Evolutionary conservation across 2,329 filamentous ascomycete genomes (phyloP).

Genomic region (Alternaria longipes): DNA sequence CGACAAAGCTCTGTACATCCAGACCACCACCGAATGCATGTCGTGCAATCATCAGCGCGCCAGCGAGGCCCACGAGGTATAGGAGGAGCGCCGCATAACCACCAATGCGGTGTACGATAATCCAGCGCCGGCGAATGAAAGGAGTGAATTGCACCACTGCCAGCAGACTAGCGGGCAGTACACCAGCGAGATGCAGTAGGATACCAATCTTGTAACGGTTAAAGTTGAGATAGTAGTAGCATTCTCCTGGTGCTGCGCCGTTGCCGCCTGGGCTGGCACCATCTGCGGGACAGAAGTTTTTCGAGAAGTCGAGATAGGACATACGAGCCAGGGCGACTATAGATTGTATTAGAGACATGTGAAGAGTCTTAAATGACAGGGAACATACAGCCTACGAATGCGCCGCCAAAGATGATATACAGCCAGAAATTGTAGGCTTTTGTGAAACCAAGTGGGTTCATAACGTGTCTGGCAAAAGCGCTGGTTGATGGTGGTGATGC

Average conservation of each 20-base stretch:
- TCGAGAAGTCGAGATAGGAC: slow-evolving; percentile 59
- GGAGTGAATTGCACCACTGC: slow-evolving; percentile 56
- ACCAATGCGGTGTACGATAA: slow-evolving; percentile 67
- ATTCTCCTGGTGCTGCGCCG: slow-evolving; percentile 54
- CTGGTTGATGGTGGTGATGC: slow-evolving; percentile 20
- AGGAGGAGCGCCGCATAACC: slow-evolving; percentile 66
- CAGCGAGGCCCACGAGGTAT: slow-evolving; percentile 56
- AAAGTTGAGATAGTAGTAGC: slow-evolving; percentile 54
- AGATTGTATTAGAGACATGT: slow-evolving; percentile 14
- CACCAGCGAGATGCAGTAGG: slow-evolving; percentile 53
- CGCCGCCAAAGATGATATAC: slow-evolving; percentile 48
- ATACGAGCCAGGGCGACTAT: slow-evolving; percentile 59
- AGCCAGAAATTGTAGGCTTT: slow-evolving; percentile 67
- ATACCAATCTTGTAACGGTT: slow-evolving; percentile 52
- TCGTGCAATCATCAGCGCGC: slow-evolving; percentile 63
- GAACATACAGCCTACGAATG: slow-evolving; percentile 27
- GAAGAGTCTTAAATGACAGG: not conserved
- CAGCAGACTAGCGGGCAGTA: slow-evolving; percentile 54
- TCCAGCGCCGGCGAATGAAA: slow-evolving; percentile 56
- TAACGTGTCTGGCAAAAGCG: slow-evolving; percentile 23
- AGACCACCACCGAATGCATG: slow-evolving; percentile 64
- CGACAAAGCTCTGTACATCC: slow-evolving; percentile 59
- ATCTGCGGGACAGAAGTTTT: slow-evolving; percentile 28
- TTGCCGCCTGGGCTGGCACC: slow-evolving; percentile 17
- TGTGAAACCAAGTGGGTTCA: slow-evolving; percentile 62